These are phyloP conservation scores for Scedosporium aurantiacum DNA, from an alignment of 2,329 filamentous ascomycete species.

Conservation along the genomic window DNA sequence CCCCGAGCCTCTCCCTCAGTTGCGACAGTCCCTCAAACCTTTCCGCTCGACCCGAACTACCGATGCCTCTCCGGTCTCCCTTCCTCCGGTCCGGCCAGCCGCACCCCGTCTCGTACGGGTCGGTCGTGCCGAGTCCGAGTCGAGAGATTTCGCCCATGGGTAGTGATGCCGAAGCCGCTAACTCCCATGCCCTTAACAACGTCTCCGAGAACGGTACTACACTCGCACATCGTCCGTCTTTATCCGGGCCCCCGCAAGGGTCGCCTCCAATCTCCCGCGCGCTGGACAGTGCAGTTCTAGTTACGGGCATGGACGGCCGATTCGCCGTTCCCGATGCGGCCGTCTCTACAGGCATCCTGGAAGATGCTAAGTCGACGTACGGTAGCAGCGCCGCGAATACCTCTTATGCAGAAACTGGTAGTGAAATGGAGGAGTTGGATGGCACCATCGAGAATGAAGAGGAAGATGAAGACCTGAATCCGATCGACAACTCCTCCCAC, in stretches of 20 bases:
- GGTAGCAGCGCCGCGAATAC: slow-evolving; percentile 22
- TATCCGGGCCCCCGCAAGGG: neutral
- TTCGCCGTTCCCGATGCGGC: slow-evolving; percentile 39
- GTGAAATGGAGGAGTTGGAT: slow-evolving; percentile 17
- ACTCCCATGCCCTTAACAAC: slow-evolving; percentile 14
- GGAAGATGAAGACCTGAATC: slow-evolving; percentile 29
- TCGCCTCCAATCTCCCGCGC: slow-evolving; percentile 25
- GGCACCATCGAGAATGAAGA: slow-evolving; percentile 16
- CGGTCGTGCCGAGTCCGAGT: slow-evolving; percentile 24
- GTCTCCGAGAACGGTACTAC: neutral
- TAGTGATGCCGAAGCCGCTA: slow-evolving; percentile 20
- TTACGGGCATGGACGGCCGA: slow-evolving; percentile 41
- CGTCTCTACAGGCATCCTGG: slow-evolving; percentile 32
- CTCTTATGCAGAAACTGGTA: slow-evolving; percentile 16
- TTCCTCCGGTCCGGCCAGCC: slow-evolving; percentile 20
- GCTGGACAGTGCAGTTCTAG: slow-evolving; percentile 38
- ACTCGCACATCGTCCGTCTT: neutral
- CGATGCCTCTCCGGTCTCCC: slow-evolving; percentile 19
- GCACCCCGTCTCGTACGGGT: slow-evolving; percentile 25
- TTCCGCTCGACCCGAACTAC: neutral
- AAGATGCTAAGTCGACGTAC: slow-evolving; percentile 29
- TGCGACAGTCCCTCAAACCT: slow-evolving; percentile 21
- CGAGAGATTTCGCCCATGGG: slow-evolving; percentile 24
- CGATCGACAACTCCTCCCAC: slow-evolving; percentile 62
- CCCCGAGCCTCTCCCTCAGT: neutral